Percentiles rank a stretch among this genome's conserved stretches.
These are phyloP conservation scores for Acmispon strigosus DNA, from an alignment of 306 rosid genomes.

Conservation along the genomic window DNA sequence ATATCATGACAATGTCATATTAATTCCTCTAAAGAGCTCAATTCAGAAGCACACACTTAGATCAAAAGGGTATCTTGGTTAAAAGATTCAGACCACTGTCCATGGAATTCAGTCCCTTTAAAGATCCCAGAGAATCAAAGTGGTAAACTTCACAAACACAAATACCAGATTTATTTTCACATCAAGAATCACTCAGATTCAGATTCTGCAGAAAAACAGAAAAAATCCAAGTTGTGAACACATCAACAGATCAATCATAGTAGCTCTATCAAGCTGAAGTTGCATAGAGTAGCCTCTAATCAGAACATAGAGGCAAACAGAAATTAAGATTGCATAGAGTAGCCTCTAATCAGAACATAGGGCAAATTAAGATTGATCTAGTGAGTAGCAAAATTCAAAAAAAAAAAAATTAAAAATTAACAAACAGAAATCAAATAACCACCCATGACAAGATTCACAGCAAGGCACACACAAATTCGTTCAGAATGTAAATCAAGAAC, in stretches of 20 bases:
- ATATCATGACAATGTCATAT: neutral
- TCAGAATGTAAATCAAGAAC: neutral
- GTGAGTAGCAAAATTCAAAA: neutral
- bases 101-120: neutral
- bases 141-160: neutral
- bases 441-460: neutral
- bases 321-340: neutral
- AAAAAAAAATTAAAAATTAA: neutral
- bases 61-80: neutral
- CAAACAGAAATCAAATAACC: neutral
- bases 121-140: neutral
- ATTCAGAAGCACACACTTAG: neutral
- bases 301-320: neutral
- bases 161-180: neutral
- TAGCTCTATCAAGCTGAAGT: neutral
- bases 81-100: neutral
- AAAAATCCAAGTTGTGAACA: neutral
- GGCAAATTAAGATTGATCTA: neutral
- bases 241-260: neutral
- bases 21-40: neutral
- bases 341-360: neutral
- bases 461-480: neutral
- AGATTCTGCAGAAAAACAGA: neutral
- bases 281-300: neutral
- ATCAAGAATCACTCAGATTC: neutral